Evolutionary conservation across 2,329 filamentous ascomycete genomes (phyloP), one percentile per base, ranked within the genome.

Genomic region (Fusarium sp.): DNA sequence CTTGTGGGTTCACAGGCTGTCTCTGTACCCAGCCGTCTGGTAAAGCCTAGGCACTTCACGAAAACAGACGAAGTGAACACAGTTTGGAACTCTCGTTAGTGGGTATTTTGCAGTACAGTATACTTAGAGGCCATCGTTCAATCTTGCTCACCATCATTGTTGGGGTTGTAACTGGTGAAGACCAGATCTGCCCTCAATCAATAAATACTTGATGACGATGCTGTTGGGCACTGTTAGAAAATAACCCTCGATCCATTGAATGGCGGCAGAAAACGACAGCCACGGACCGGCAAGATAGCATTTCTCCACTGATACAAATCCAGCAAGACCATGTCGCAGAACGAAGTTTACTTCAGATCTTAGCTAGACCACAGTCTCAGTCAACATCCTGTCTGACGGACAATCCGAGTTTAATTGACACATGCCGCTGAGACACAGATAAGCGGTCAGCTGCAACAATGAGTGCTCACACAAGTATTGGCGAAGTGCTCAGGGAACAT

Each of bases 11-110:
- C 35, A 33, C n/a, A 42, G 28, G 25, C 35, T 64, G 62, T 59
- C 64, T 69, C 28, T 60, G 37, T 49, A 60, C 60, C 71, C 71
- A 73, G 43, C 60, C 60, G 44, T 43, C 57, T 63, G 67, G 63
- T 69, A 69, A 69, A 64, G 32, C 59, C 52, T 44, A 58, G 43
- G 40, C 18, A 59, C 44, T 40, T 52, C 25, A 37, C 32, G 30
- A 40, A 33, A 53, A 32, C 38, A 42, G 62, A 32, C 50, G 58
- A 13, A 46, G 43, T 23, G 47, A 33, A 58, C 53, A 64, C 18
- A 47, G 30, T 65, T 65, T 57, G 40, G 18, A 44, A 33, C 65
- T 64, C 33, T 50, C 16, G n/a, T 33, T 33, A 53, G 57, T 38
- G 40, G 38, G 47, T 42, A 35, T 58, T 19, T n/a, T 46, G 12